Conservation (phyloP, 2,329 filamentous ascomycete species). For the Bipolaris zeicola region DNA sequence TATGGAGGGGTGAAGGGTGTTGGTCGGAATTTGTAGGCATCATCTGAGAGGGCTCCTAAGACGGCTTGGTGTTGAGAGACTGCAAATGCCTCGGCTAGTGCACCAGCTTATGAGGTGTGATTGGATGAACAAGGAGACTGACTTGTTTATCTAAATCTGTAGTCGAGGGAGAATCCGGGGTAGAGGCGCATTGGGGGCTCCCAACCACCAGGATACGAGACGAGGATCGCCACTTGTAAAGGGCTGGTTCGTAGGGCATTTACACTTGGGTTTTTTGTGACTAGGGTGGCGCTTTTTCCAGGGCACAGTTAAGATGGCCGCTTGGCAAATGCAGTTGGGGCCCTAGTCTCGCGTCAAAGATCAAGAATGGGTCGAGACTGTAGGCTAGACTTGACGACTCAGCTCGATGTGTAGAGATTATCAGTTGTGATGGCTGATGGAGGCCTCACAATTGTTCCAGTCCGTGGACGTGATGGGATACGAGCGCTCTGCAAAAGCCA, state of each 20-base stretch:
- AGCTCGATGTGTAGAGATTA: too few relatives aligned
- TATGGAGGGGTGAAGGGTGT: neutral
- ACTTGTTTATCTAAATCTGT: neutral
- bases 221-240: conserved; percentile 11
- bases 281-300: neutral
- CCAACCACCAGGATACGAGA: conserved; percentile 20
- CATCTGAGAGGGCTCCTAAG: neutral
- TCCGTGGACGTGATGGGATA: neutral
- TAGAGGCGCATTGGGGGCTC: conserved; percentile 5
- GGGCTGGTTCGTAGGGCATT: neutral
- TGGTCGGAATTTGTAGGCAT: neutral
- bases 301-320: neutral
- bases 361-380: neutral
- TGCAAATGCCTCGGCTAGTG: conserved; percentile 4
- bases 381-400: neutral
- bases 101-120: neutral
- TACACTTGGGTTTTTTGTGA: neutral
- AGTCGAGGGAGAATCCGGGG: neutral
- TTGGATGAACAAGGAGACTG: conserved; percentile 1
- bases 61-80: too few relatives aligned
- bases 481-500: neutral
- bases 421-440: neutral
- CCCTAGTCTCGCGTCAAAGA: neutral
- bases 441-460: neutral
- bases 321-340: neutral